phyloP scores from a whole-genome alignment of 495 filamentous ascomycete genomes.

The Penicillium antarcticum region DNA sequence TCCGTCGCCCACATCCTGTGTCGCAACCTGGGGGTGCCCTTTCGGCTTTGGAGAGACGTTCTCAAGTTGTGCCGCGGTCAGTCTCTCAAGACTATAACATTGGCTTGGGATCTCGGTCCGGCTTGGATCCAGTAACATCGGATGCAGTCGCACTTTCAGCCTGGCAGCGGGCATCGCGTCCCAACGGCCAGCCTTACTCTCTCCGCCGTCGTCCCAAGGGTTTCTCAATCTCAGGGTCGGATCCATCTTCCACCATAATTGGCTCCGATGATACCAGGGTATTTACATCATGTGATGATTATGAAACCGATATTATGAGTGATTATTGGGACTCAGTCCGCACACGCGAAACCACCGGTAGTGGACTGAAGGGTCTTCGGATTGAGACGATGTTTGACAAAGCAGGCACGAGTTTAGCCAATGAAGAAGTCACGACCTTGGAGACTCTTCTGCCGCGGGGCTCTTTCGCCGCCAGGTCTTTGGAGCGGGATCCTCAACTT shows the following conservation, averaged over 20 bases:
- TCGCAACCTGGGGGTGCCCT: constrained; percentile 15
- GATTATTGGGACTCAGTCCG: constrained; percentile 93
- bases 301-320: constrained; percentile 81
- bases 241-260: constrained; percentile 75
- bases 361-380: constrained; percentile 52
- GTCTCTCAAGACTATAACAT: constrained; percentile 27
- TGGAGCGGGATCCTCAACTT: constrained; percentile 26
- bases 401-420: constrained; percentile 53
- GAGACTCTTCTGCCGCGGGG: constrained; percentile 46
- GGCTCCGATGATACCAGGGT: constrained; percentile 82
- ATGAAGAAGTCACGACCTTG: constrained; percentile 57
- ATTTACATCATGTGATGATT: constrained; percentile 74
- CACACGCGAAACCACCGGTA: constrained; percentile 68
- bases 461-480: constrained; percentile 31
- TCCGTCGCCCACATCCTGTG: constrained; percentile 29
- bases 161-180: constrained; percentile 20
- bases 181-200: constrained; percentile 17
- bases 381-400: constrained; percentile 90
- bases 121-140: constrained; percentile 24
- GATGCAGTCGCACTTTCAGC: constrained; percentile 29
- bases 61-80: constrained; percentile 17
- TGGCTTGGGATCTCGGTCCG: constrained; percentile 11
- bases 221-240: constrained; percentile 53
- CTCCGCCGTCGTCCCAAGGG: constrained; percentile 39
- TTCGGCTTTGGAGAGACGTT: constrained; percentile 6